These are phyloP conservation scores for Mycena sp. DNA, from an alignment of 1,284 basidiomycete genomes.

Conservation along the genomic window DNA sequence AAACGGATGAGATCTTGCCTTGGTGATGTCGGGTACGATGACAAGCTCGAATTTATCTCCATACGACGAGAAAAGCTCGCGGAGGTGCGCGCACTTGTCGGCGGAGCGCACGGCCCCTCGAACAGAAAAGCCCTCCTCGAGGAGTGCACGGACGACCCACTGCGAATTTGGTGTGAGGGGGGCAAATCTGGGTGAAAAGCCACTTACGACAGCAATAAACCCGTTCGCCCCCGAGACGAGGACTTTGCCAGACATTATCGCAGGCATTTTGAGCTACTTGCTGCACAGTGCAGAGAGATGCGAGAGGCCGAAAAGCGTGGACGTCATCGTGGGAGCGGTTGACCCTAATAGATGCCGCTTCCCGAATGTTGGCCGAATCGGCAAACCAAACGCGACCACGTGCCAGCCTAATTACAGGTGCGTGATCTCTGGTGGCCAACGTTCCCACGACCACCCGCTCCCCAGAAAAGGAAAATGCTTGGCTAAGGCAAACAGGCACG, in stretches of 20 bases:
- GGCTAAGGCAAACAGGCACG: too few relatives aligned
- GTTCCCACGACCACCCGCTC: too few relatives aligned
- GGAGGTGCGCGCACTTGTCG: constrained; percentile 59
- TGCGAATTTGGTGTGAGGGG: not conserved
- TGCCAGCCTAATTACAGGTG: too few relatives aligned
- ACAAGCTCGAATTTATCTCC: constrained; percentile 58
- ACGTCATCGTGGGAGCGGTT: too few relatives aligned
- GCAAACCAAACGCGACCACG: too few relatives aligned
- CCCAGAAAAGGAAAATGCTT: too few relatives aligned
- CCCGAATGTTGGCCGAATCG: too few relatives aligned
- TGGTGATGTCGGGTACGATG: constrained; percentile 64
- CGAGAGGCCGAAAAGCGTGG: too few relatives aligned
- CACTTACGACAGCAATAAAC: constrained; percentile 8
- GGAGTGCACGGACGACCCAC: constrained; percentile 49
- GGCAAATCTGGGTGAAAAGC: too few relatives aligned
- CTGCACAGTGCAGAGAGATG: too few relatives aligned
- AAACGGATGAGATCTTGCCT: constrained; percentile 39
- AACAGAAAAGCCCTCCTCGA: constrained; percentile 58
- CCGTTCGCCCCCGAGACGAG: constrained; percentile 19
- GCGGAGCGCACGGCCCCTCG: constrained; percentile 64
- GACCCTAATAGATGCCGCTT: too few relatives aligned
- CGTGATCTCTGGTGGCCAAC: too few relatives aligned
- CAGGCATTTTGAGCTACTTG: constrained; percentile 15
- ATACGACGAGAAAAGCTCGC: constrained; percentile 54
- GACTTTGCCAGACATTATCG: constrained; percentile 14